Evolutionary conservation across 257 asterid species (phyloP), one percentile per base, ranked within the genome.

Genomic region (Rhazya stricta): DNA sequence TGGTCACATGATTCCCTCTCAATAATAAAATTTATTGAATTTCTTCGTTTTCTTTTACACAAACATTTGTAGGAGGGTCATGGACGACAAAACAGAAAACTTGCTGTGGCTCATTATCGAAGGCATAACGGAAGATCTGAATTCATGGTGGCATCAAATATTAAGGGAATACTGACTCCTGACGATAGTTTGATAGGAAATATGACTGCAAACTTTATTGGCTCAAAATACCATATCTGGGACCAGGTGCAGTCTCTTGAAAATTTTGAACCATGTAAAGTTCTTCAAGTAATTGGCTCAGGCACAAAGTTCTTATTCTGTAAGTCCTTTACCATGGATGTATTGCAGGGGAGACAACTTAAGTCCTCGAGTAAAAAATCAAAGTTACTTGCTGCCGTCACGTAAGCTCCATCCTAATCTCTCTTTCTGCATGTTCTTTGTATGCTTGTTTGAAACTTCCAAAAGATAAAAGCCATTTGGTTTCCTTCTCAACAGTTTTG

Each of bases 81-180:
- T 56, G 98, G 99, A 62, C 60, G 99, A 78, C 94, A 90, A 69
- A 90, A 94, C 74, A 92, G 99, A 1, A 92, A 90, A 72, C 98
- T 94, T 19, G 99, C 92, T 0, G 88, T 89, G 63, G 99, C 97
- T 19, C 86, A 85, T 82, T 94, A 92, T 81, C 76, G 84, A 70
- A 86, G 88, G 80, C 82, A 82, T 13, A 82, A 82, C 57, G 98
- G 97, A 48, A 92, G 90, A 81, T 90, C 98, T 4, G 95, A 92
- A 84, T 94, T 94, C 85, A 77, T 61, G 43, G 82, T 92, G 29
- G 95, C 98, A 74, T 91, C 85, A 76, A 82, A 73, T 80, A 81
- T 81, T 29, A 89, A 86, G 80, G 97, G 89, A 67, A 58, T 85
- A 58, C 42, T 74, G 66, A 43, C 7, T 34, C 74, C 89, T 36